Evolutionary conservation across 1,284 basidiomycete genomes (phyloP).

Genomic region (Cystobasidiaceae sp.): DNA sequence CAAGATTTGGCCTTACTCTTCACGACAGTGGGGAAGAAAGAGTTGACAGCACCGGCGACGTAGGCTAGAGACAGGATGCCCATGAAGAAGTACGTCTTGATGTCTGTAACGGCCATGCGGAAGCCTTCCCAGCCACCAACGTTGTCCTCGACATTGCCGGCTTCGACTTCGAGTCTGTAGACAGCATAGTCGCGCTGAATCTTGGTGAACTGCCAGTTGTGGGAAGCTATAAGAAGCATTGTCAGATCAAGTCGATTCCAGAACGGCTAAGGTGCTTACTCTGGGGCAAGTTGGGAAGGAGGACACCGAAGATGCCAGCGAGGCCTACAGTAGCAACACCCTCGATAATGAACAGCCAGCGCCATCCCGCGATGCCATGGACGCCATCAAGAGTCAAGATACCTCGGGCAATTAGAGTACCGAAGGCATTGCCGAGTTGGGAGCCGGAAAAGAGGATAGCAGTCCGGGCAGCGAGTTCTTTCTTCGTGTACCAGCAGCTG

Average conservation of each 20-base stretch:
- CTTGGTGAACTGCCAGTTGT: slow-evolving; percentile 60
- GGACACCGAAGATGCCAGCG: slow-evolving; percentile 59
- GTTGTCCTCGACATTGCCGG: slow-evolving; percentile 63
- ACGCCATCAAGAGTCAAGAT: slow-evolving; percentile 3
- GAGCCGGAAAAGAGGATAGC: slow-evolving; percentile 41
- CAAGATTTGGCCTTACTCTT: slow-evolving; percentile 50
- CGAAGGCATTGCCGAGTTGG: slow-evolving; percentile 68
- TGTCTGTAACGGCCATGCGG: slow-evolving; percentile 59
- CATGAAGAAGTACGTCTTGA: slow-evolving; percentile 58
- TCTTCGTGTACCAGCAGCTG: slow-evolving; percentile 46
- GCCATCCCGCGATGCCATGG: slow-evolving; percentile 54
- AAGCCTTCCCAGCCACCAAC: slow-evolving; percentile 55
- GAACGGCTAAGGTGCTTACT: not conserved
- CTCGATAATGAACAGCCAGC: slow-evolving; percentile 68
- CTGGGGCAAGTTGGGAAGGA: slow-evolving; percentile 64
- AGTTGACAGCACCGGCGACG: slow-evolving; percentile 62
- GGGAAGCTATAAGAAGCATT: slow-evolving; percentile 44
- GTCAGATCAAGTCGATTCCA: not conserved
- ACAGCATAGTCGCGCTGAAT: slow-evolving; percentile 63
- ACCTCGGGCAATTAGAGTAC: slow-evolving; percentile 41
- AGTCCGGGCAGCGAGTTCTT: slow-evolving; percentile 45
- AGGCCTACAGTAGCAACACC: slow-evolving; percentile 53
- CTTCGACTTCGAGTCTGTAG: slow-evolving; percentile 65
- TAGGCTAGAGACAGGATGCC: slow-evolving; percentile 54
- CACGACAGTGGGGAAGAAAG: slow-evolving; percentile 57